A percentile compares a stretch with the other conserved stretches of the same genome.
phyloP scores from a whole-genome alignment of 2,329 filamentous ascomycete species.

The Fusarium sp. region DNA sequence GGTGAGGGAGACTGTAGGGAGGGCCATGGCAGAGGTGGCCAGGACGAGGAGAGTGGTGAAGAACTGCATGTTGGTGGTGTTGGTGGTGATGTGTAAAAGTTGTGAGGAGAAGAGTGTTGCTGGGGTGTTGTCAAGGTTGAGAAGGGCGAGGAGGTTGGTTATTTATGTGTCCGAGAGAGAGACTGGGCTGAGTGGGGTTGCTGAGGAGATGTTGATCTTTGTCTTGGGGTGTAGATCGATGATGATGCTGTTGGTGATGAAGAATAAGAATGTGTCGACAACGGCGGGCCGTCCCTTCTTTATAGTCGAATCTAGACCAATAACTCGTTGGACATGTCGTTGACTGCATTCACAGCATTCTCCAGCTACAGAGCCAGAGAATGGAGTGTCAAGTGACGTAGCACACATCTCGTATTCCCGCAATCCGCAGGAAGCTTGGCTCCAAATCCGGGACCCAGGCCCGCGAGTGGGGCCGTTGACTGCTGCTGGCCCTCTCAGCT shows the following conservation, averaged over 20 bases:
- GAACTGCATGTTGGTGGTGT: constrained; percentile 41
- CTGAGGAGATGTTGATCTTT: constrained; percentile 30
- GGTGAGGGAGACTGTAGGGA: constrained; percentile 33
- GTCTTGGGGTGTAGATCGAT: constrained; percentile 21
- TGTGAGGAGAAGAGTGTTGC: background rate
- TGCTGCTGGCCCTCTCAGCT: background rate
- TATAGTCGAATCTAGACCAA: constrained; percentile 20
- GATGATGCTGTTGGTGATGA: constrained; percentile 16
- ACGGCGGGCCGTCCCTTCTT: constrained; percentile 25
- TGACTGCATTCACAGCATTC: constrained; percentile 35
- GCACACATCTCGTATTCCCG: constrained; percentile 43
- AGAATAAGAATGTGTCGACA: constrained; percentile 1
- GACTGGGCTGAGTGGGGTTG: constrained; percentile 16
- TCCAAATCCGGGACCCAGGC: constrained; percentile 12
- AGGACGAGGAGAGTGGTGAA: constrained; percentile 42
- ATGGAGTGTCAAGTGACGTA: constrained; percentile 40
- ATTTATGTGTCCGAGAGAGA: constrained; percentile 2
- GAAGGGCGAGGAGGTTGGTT: constrained; percentile 22
- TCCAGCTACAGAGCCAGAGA: constrained; percentile 26
- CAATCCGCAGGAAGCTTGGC: constrained; percentile 18
- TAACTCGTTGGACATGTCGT: background rate
- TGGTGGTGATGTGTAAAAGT: constrained; percentile 3
- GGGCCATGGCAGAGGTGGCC: constrained; percentile 44
- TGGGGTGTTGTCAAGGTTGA: background rate
- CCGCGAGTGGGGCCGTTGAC: background rate